Percentiles rank a stretch among this genome's conserved stretches.
Conservation (phyloP, 768 basidiomycete species). For the Hortiboletus campestris region DNA sequence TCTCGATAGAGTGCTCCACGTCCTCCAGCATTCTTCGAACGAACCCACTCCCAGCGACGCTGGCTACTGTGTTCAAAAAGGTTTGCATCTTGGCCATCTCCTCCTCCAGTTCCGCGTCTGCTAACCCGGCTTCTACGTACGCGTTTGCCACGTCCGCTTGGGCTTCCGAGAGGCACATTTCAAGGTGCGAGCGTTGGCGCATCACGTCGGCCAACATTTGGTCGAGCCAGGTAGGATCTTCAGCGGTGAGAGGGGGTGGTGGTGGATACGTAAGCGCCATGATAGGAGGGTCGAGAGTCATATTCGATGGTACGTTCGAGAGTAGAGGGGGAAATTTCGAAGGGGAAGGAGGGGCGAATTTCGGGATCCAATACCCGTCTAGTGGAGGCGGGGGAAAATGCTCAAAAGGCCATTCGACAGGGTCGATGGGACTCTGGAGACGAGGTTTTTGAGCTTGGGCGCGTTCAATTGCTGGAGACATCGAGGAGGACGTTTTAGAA, state of each 20-base stretch:
- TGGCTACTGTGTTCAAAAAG: conserved; percentile 22
- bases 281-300: conserved; percentile 25
- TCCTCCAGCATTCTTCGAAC: conserved; percentile 26
- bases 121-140: conserved; percentile 26
- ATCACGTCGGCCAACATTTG: conserved; percentile 26
- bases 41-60: conserved; percentile 28
- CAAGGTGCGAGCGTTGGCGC: conserved; percentile 26
- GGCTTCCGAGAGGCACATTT: conserved; percentile 12
- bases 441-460: not conserved
- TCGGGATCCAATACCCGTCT: conserved; percentile 28
- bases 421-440: not conserved
- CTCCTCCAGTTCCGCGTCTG: conserved; percentile 24
- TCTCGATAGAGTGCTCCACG: conserved; percentile 13
- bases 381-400: conserved; percentile 27
- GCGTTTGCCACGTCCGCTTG: conserved; percentile 21
- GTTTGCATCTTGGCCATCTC: conserved; percentile 24
- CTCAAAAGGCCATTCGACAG: conserved; percentile 27
- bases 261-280: conserved; percentile 30
- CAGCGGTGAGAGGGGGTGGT: conserved; percentile 18
- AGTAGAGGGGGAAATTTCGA: conserved; percentile 14
- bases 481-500: not conserved
- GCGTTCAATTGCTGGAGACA: conserved; percentile 1
- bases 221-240: conserved; percentile 29
- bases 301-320: conserved; percentile 2
- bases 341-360: conserved; percentile 15